Percentiles rank a stretch among this genome's conserved stretches.
Conservation (phyloP, 2,329 filamentous ascomycete species). For the Escovopsis sp. region DNA sequence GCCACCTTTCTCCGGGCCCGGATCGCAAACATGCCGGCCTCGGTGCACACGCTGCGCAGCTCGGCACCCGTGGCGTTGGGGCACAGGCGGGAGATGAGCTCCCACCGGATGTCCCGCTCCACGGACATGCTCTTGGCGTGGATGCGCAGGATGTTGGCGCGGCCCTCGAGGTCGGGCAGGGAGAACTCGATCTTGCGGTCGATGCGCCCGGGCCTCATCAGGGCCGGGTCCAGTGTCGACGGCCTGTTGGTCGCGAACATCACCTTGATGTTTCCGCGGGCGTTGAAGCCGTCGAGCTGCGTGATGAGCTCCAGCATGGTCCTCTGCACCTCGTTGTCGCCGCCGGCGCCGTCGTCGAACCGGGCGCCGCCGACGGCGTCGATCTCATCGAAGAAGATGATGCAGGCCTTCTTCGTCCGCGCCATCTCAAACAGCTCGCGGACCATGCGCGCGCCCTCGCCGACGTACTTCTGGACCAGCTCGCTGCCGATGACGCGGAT, state of each 20-base stretch:
- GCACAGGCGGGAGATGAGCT: constrained; percentile 91
- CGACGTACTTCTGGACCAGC: constrained; percentile 96
- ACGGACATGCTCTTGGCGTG: constrained; percentile 99
- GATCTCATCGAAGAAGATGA: constrained; percentile 95
- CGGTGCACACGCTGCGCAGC: constrained; percentile 88
- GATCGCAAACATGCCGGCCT: constrained; percentile 98
- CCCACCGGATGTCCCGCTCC: constrained; percentile 96
- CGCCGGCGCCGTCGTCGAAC: constrained; percentile 91
- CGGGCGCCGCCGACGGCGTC: constrained; percentile 91
- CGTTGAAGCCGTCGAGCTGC: constrained; percentile 91
- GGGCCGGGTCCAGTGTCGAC: constrained; percentile 85
- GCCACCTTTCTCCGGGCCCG: constrained; percentile 90
- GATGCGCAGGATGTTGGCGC: constrained; percentile 93
- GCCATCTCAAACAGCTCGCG: constrained; percentile 99
- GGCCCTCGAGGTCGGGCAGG: constrained; percentile 88
- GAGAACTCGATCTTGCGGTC: constrained; percentile 99
- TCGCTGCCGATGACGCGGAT: constrained; percentile 97
- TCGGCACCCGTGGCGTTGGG: constrained; percentile 96
- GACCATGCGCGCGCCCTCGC: constrained; percentile 96
- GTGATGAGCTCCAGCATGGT: constrained; percentile 98
- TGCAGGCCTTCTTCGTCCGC: constrained; percentile 97
- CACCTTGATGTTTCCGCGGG: constrained; percentile 95
- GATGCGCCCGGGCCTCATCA: constrained; percentile 95
- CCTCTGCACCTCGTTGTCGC: constrained; percentile 94
- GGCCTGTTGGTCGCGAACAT: constrained; percentile 98